A percentile compares a stretch with the other conserved stretches of the same genome.
Evolutionary conservation across 2,329 filamentous ascomycete species (phyloP).

Genomic region (Didymella exigua): DNA sequence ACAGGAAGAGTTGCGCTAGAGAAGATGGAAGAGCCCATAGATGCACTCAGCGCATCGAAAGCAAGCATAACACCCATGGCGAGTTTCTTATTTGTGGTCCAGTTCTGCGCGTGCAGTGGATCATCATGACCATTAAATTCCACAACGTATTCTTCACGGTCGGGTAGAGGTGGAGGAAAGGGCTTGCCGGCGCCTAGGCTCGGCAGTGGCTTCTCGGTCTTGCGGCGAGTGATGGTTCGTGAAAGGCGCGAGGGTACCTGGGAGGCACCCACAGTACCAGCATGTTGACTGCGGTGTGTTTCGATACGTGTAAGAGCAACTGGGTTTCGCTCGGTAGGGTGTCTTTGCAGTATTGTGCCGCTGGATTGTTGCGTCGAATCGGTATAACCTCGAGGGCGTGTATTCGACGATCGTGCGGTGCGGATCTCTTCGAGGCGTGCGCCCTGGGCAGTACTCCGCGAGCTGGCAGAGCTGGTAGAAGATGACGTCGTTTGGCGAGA

Average conservation of each 20-base stretch:
- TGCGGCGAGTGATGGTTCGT: conserved; percentile 49
- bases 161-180: conserved; percentile 72
- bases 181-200: conserved; percentile 73
- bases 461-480: conserved; percentile 27
- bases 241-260: conserved; percentile 48
- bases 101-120: conserved; percentile 87
- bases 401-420: conserved; percentile 28
- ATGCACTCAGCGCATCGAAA: conserved; percentile 72
- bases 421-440: conserved; percentile 38
- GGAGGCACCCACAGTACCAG: conserved; percentile 66
- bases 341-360: conserved; percentile 32
- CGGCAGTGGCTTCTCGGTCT: conserved; percentile 62
- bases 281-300: conserved; percentile 73
- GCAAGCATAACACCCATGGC: conserved; percentile 70
- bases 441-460: conserved; percentile 18
- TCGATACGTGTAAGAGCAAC: conserved; percentile 74
- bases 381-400: conserved; percentile 26
- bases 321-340: conserved; percentile 65
- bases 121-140: conserved; percentile 84
- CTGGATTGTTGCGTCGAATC: conserved; percentile 26
- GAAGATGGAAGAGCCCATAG: conserved; percentile 64
- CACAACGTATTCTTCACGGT: conserved; percentile 78
- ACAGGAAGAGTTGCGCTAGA: conserved; percentile 43
- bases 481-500: conserved; percentile 33
- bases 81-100: conserved; percentile 79